Evolutionary conservation across 2,329 filamentous ascomycete species (phyloP).

Genomic region (Ceratocystis lukuohia): DNA sequence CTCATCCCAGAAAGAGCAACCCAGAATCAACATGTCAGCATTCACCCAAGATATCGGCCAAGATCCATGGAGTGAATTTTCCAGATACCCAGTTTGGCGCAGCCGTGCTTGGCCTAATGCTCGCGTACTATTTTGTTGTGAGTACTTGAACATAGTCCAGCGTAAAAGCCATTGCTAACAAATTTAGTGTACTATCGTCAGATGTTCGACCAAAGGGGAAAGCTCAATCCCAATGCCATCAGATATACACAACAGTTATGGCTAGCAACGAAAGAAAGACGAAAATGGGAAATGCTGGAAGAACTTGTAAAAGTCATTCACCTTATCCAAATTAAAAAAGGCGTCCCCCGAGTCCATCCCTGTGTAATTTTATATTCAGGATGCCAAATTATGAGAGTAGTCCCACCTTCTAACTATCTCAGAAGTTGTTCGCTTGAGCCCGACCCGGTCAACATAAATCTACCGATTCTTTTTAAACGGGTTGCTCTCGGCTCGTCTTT

Average conservation of each 20-base stretch:
- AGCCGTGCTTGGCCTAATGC: background rate
- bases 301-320: conserved; percentile 5
- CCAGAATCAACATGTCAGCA: background rate
- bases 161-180: background rate
- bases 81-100: conserved; percentile 1
- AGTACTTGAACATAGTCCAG: background rate
- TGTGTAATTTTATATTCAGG: background rate
- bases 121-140: background rate
- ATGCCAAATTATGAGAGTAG: background rate
- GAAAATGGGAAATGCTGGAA: conserved; percentile 10
- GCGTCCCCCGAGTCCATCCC: conserved; percentile 4
- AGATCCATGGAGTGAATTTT: background rate
- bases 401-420: conserved; percentile 5
- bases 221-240: background rate
- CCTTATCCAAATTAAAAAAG: conserved; percentile 1
- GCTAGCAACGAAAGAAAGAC: background rate
- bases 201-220: conserved; percentile 1
- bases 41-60: background rate
- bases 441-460: background rate
- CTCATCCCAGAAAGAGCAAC: too few species aligned
- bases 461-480: conserved; percentile 10
- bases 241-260: background rate
- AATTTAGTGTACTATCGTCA: conserved; percentile 9
- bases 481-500: background rate
- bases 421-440: background rate